Evolutionary conservation across 2,329 filamentous ascomycete genomes (phyloP), one percentile per base, ranked within the genome.

Genomic region (Colletotrichum melonis): DNA sequence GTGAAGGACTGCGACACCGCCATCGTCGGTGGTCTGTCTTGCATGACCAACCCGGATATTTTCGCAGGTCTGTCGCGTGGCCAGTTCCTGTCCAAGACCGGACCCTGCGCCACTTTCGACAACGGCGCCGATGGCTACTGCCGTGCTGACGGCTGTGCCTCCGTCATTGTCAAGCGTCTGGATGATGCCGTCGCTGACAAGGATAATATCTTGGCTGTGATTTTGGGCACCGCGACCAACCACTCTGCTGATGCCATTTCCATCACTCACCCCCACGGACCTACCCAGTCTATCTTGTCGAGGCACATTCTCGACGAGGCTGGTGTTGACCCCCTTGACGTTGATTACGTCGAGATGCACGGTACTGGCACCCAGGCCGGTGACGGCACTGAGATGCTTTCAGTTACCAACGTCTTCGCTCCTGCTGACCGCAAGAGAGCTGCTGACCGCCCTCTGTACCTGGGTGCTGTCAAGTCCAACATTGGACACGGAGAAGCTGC

Each of bases 321-420:
- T 55, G 92, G 92, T 72, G 88, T 97, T 26, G 92, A 95, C 78
- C 92, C 94, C 1, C 88, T 91, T 63, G 93, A 95, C 75, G 88
- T 97, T 62, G 91, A 91, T 81, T 97, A 96, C 78, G 92, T 97
- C 9, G 95, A 97, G 82, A 95, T 97, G 92, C 94, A 97, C 81
- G 95, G 94, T 16, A 97, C 95, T 3, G 95, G 95, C 38, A 97
- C 94, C 0, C 94, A 97, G 81, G 94, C 93, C 38, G 95, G 94
- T 74, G 95, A 97, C 78, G 92, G 91, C 8, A 93, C 91, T 4
- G 95, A 98, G 81, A 95, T 96, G 92, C 86, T 90, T 1, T 95
- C 92, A 0, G 93, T 97, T 62, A 90, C 91, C 3, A 82, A 86
- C 62, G 83, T 87, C 7, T 89, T 87, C 75, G 87, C 87, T 0